Evolutionary conservation across 345 rosid species (phyloP), one percentile per base, ranked within the genome.

Genomic region (Psidium friedrichsthalianum): DNA sequence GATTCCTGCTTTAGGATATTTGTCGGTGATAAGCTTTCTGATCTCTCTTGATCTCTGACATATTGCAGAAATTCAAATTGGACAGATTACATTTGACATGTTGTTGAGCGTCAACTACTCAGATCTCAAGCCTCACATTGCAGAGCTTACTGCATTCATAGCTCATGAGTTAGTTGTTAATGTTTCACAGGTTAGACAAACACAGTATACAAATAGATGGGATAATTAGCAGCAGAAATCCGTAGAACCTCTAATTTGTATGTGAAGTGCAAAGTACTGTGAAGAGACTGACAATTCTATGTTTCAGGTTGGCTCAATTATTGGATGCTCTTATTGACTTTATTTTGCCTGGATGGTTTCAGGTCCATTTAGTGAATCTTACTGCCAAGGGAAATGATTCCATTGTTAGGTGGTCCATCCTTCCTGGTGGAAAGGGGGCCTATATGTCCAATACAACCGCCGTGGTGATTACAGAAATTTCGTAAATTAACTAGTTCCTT

Each of bases 361-460:
- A 97, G 99, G 98, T 97, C 58, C 90, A 78, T 86, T 47, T 94
- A 83, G 88, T 92, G 86, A 91, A 93, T 83, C 59, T 92, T 89
- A 88, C 91, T 10, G 88, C 96, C 12, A 83, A 89, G 89, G 98
- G 96, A 89, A 95, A 94, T 76, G 76, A 74, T 85, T 92, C 98
- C 13, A 86, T 93, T 59, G 27, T 96, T 84, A 87, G 84, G 88
- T 91, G 94, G 93, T 92, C 91, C 86, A 85, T 96, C 83, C 74
- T 91, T 86, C 96, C 98, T 86, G 86, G 89, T 47, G 93, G 88
- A 90, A 84, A 93, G 64, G 88, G 90, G 57, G 85, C 85, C 80
- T 86, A 83, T 86, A 91, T 97, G 74, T 91, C 98, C 56, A 94
- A 93, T 86, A 87, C 84, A 85, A 90, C 95, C 82, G 99, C 98